phyloP scores from a whole-genome alignment of 306 rosid genomes.

The Abrus precatorius region DNA sequence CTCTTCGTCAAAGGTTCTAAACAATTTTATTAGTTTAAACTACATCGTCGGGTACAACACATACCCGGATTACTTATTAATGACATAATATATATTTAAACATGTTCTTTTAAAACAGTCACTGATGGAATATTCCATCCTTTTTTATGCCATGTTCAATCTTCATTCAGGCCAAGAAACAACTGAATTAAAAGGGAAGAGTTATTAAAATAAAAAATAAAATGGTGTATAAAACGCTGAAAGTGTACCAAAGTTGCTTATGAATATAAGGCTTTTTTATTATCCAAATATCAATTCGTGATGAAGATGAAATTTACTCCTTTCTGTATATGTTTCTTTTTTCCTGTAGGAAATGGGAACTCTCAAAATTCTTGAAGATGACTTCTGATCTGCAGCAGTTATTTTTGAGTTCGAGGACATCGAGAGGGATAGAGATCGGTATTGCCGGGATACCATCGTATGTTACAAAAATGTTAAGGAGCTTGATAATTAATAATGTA shows the following conservation, averaged over 20 bases:
- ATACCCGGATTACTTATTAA: not conserved
- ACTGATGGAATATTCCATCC: not conserved
- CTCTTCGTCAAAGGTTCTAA: not conserved
- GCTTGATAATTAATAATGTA: constrained; percentile 47
- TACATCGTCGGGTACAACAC: not conserved
- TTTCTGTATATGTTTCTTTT: constrained; percentile 42
- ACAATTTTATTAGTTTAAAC: not conserved
- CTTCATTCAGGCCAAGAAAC: not conserved
- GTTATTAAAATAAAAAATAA: not conserved
- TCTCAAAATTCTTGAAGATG: constrained; percentile 45
- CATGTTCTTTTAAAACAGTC: no score
- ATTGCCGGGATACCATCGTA: constrained; percentile 29
- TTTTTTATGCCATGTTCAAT: not conserved
- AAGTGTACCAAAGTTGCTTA: not conserved
- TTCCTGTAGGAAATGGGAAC: constrained; percentile 51
- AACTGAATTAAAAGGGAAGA: not conserved
- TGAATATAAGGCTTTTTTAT: constrained; percentile 4
- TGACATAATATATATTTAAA: not conserved
- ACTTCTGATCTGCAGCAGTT: constrained; percentile 44
- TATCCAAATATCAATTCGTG: not conserved
- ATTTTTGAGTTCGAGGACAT: constrained; percentile 35
- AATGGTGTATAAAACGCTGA: not conserved
- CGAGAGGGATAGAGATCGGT: constrained; percentile 20
- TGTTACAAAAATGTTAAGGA: constrained; percentile 32
- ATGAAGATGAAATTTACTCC: constrained; percentile 3